Percentiles rank a stretch among this genome's conserved stretches.
Conservation (phyloP, 768 basidiomycete species). For the Tephrocybe sp. region DNA sequence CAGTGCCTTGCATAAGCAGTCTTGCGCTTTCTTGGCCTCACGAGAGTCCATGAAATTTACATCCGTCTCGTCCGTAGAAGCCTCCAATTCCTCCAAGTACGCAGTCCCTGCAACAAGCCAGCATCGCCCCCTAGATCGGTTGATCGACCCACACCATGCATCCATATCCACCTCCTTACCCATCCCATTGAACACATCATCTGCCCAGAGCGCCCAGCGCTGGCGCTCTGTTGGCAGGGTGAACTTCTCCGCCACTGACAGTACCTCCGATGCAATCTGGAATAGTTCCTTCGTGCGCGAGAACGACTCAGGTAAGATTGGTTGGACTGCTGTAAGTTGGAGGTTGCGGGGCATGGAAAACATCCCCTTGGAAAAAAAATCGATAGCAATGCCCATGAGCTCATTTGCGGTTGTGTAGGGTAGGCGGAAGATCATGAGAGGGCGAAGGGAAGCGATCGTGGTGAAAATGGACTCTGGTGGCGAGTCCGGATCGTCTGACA, state of each 20-base stretch:
- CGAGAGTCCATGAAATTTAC: slow-evolving; percentile 36
- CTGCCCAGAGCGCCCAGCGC: slow-evolving; percentile 62
- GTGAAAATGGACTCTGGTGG: slow-evolving; percentile 53
- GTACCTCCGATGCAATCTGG: slow-evolving; percentile 62
- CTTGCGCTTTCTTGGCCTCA: slow-evolving; percentile 57
- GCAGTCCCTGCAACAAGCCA: slow-evolving; percentile 60
- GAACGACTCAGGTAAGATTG: slow-evolving; percentile 34
- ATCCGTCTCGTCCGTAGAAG: slow-evolving; percentile 45
- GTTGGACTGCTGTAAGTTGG: slow-evolving; percentile 13
- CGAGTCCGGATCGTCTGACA: slow-evolving; percentile 46
- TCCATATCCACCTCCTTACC: slow-evolving; percentile 57
- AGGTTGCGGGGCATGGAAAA: slow-evolving; percentile 66
- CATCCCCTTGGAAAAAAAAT: slow-evolving; percentile 68
- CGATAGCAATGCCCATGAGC: slow-evolving; percentile 60
- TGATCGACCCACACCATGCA: slow-evolving; percentile 47
- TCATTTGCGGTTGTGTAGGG: slow-evolving; percentile 44
- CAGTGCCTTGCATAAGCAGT: slow-evolving; percentile 46
- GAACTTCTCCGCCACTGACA: slow-evolving; percentile 60
- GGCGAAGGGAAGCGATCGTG: slow-evolving; percentile 45
- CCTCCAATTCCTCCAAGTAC: slow-evolving; percentile 54
- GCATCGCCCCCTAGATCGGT: slow-evolving; percentile 50
- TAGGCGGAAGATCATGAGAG: slow-evolving; percentile 51
- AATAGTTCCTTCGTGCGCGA: slow-evolving; percentile 60
- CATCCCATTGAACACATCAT: slow-evolving; percentile 63
- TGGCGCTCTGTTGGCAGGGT: slow-evolving; percentile 42